Evolutionary conservation across 2,329 filamentous ascomycete genomes (phyloP), one percentile per base, ranked within the genome.

Genomic region (Trichophyton equinum): DNA sequence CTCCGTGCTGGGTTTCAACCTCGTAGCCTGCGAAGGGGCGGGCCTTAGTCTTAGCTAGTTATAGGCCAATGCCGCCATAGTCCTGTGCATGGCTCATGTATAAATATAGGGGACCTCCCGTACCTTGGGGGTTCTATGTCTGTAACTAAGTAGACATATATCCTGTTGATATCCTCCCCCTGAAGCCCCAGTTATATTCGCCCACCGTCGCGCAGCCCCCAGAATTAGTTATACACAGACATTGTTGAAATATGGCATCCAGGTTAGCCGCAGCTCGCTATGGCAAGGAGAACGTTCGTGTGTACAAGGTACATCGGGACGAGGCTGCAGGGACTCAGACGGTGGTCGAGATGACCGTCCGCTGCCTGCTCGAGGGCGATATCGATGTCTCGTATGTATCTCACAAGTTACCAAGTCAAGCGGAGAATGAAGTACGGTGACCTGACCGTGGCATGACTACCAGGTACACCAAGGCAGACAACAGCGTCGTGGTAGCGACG

Each of bases 281-380:
- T 68, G 77, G 77, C 67, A 79, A 99, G 84, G 94, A 97, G 83
- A 97, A 99, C 79, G 87, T 99, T 81, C 91, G 94, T 71, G 85
- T 99, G 69, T 95, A 88, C 84, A 99, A 99, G 77, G 91, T 96
- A 70, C 82, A 95, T 71, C 85, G 85, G 69, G 85, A 97, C 74
- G 79, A 84, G 71, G 79, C 84, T 69, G 87, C 88, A 18, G 87
- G 88, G 61, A 79, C 84, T 22, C 92, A 99, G 75, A 88, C 86
- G 6, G 89, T 97, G 67, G 88, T 87, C 47, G 94, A 99, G 77
- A 95, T 96, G 87, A 96, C 91, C 46, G 88, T 99, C 68, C 89
- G 89, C 77, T 90, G 91, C 65, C 81, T 97, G 58, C 83, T 99
- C 33, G 91, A 97, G 78, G 94, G 94, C 68, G 88, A 91, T 62